Evolutionary conservation across 345 rosid genomes (phyloP), one percentile per base, ranked within the genome.

Genomic region (Brassica rapa): DNA sequence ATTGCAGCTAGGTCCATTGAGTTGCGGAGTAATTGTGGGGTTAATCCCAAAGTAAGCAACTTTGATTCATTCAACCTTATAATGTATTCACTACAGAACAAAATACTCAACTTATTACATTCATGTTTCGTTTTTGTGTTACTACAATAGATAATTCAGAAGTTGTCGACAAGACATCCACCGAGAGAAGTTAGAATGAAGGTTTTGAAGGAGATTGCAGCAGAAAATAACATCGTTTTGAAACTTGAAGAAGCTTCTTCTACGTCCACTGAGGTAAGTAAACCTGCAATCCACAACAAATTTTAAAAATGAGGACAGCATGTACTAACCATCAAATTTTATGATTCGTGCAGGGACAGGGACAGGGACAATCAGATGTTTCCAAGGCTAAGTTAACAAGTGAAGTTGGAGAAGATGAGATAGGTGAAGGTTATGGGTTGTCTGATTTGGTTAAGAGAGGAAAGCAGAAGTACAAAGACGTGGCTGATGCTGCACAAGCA

Each of bases 401-500:
- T 66, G 73, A 56, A 57, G 60, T 68, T 8, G 19, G 59, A 51
- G 65, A 68, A 8, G 83, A 79, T 55, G 84, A 67, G 65, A 59
- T 14, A 10, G 60, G 37, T 27, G 68, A 71, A 69, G 79, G 73
- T 9, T 65, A 60, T 57, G 80, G 15, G 71, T 25, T 81, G 43
- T 81, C 84, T 19, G 84, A 72, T 62, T 81, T 78, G 25, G 60
- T 77, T 43, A 77, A 77, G 56, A 63, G 74, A 53, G 71, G 79
- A n/a, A 86, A 76, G 77, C 83, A 81, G 61, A 88, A 87, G 84
- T 95, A 90, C 86, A 90, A 51, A 84, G 94, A 89, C 76, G 97
- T 93, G 3, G 91, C 97, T 74, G 96, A 88, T 83, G 99, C 99
- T 25, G 99, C 99, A 69, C 96, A 90, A 83, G 97, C 90, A 51